Conservation (phyloP, 139 green algal species). For the Micractinium sp. region DNA sequence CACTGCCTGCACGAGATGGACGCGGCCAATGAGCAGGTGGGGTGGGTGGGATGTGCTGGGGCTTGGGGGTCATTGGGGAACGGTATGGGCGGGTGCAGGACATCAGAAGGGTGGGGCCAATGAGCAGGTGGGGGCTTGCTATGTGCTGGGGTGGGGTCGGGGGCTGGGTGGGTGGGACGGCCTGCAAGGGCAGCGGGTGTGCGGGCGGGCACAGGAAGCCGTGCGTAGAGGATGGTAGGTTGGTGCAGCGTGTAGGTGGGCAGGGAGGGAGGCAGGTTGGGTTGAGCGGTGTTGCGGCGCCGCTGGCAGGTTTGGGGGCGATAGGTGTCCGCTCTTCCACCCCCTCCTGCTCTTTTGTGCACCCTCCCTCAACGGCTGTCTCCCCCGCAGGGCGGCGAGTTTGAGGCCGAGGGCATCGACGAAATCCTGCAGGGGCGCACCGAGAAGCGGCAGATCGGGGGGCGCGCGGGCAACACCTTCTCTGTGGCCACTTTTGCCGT, state of each 20-base stretch:
- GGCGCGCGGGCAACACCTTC: conserved; percentile 83
- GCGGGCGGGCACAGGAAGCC: too few species aligned
- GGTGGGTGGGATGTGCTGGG: not conserved
- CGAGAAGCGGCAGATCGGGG: conserved; percentile 88
- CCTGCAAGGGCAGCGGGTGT: too few species aligned
- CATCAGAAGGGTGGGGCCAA: not conserved
- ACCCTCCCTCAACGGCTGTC: not conserved
- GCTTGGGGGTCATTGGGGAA: too few species aligned
- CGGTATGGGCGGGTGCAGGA: not conserved
- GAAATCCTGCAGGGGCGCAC: conserved; percentile 85
- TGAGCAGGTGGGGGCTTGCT: not conserved
- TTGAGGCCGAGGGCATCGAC: conserved; percentile 84
- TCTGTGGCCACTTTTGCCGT: conserved; percentile 76
- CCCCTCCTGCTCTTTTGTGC: not conserved
- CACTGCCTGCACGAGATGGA: conserved; percentile 68
- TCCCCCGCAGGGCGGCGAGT: conserved; percentile 54
- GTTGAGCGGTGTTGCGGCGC: too few species aligned
- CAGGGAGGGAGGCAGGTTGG: too few species aligned
- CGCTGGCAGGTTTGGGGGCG: too few species aligned
- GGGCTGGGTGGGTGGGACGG: too few species aligned
- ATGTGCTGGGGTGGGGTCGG: too few species aligned
- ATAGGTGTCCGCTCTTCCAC: not conserved
- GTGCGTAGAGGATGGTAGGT: too few species aligned
- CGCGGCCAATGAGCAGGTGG: conserved; percentile 42
- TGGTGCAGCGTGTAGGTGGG: too few species aligned